phyloP scores from a whole-genome alignment of 1,139 yeast species.

The Suhomyces bolitotheri region DNA sequence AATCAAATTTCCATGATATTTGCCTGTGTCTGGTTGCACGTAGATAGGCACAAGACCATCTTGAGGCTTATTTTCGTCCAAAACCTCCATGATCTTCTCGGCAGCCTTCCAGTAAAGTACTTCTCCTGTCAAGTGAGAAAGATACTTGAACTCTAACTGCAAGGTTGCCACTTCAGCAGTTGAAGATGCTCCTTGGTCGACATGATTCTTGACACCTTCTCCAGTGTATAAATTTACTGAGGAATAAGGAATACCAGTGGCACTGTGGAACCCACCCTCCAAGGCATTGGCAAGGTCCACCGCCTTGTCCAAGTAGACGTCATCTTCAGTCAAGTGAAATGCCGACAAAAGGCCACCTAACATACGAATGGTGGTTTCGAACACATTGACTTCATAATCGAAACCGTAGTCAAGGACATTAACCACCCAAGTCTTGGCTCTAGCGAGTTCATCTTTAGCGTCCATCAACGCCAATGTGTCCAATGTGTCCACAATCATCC shows the following conservation, averaged over 20 bases:
- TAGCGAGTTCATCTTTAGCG: constrained; percentile 59
- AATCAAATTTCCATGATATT: constrained; percentile 62
- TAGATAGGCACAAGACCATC: constrained; percentile 85
- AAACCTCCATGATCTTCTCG: constrained; percentile 67
- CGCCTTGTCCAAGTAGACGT: constrained; percentile 75
- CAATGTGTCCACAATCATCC: constrained; percentile 90
- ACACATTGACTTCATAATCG: constrained; percentile 76
- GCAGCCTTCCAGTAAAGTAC: constrained; percentile 72
- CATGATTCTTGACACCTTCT: constrained; percentile 60
- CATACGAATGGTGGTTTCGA: constrained; percentile 94
- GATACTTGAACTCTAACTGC: constrained; percentile 85
- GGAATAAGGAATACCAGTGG: constrained; percentile 73
- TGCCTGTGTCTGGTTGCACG: constrained; percentile 73
- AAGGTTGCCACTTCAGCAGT: constrained; percentile 91
- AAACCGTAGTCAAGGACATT: constrained; percentile 52
- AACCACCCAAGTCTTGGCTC: constrained; percentile 75
- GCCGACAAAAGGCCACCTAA: constrained; percentile 89
- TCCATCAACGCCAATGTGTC: constrained; percentile 87
- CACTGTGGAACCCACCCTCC: constrained; percentile 63
- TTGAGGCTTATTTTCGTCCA: constrained; percentile 56
- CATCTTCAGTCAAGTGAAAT: constrained; percentile 67
- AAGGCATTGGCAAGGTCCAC: constrained; percentile 68
- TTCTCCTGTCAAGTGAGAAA: constrained; percentile 80
- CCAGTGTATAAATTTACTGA: constrained; percentile 73
- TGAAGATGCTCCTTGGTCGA: constrained; percentile 67